Evolutionary conservation across 768 basidiomycete genomes (phyloP).

Genomic region (Boletus reticulatus): DNA sequence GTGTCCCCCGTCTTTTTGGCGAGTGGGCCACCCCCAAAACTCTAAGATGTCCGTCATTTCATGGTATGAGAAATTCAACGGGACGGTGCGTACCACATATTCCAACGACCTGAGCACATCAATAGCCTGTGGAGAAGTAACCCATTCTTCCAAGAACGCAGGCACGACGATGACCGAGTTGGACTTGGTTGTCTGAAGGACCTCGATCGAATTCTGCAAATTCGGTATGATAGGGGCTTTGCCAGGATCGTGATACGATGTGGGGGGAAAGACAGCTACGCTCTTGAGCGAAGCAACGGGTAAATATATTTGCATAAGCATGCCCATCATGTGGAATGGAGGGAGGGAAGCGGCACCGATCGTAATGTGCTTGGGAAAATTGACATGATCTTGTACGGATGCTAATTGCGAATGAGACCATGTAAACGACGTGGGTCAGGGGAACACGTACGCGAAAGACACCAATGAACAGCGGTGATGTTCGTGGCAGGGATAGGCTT

Average conservation of each 20-base stretch:
- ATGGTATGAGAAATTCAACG: not conserved
- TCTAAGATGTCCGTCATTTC: constrained; percentile 13
- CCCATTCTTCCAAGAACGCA: constrained; percentile 26
- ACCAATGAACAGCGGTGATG: constrained; percentile 32
- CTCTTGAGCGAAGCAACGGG: constrained; percentile 13
- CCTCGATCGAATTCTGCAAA: constrained; percentile 21
- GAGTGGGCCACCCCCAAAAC: constrained; percentile 37
- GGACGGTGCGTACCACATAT: constrained; percentile 16
- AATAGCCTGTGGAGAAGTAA: constrained; percentile 13
- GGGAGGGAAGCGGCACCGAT: constrained; percentile 18
- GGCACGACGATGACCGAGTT: constrained; percentile 18
- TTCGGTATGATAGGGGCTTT: constrained; percentile 19
- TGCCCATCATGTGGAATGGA: constrained; percentile 20
- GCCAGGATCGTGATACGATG: constrained; percentile 9
- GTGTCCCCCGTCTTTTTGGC: constrained; percentile 35
- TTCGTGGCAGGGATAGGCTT: constrained; percentile 41
- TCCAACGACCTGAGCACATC: constrained; percentile 13
- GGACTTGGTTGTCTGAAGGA: constrained; percentile 10
- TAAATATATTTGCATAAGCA: constrained; percentile 13
- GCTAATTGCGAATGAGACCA: constrained; percentile 11
- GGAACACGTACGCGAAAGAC: constrained; percentile 28
- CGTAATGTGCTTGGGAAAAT: constrained; percentile 1
- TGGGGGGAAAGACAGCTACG: constrained; percentile 20
- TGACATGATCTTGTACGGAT: not conserved
- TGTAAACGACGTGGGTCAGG: not conserved